phyloP scores from a whole-genome alignment of 352 stramenopile genomes.

The Peronospora belbahrii region DNA sequence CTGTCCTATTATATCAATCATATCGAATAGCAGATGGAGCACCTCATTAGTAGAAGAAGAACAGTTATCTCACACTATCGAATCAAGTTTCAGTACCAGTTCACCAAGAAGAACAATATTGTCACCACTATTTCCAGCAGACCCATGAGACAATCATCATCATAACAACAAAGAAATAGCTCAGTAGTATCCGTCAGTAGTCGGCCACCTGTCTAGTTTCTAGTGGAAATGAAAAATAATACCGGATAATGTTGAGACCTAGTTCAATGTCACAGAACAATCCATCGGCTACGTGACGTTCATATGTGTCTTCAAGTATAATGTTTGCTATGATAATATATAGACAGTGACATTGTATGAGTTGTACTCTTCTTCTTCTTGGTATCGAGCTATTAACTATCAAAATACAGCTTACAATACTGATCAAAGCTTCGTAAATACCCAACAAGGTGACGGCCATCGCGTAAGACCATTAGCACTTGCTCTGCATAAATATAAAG shows the following conservation, averaged over 20 bases:
- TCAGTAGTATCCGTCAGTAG: too few species aligned
- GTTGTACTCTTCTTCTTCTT: too few species aligned
- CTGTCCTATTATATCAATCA: slow-evolving; percentile 39
- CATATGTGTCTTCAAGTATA: slow-evolving; percentile 93
- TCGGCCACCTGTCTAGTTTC: too few species aligned
- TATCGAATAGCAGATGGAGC: not conserved
- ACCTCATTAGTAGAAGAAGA: too few species aligned
- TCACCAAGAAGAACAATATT: slow-evolving; percentile 85
- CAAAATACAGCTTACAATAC: slow-evolving; percentile 48
- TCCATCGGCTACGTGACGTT: slow-evolving; percentile 78
- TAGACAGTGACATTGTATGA: slow-evolving; percentile 1
- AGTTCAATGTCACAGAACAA: slow-evolving; percentile 94
- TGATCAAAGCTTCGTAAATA: slow-evolving; percentile 85
- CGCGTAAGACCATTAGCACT: slow-evolving; percentile 90
- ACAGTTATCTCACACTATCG: not conserved
- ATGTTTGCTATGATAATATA: slow-evolving; percentile 81
- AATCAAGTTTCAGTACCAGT: slow-evolving; percentile 31
- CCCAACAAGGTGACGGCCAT: slow-evolving; percentile 93
- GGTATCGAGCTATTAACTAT: too few species aligned
- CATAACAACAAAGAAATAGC: too few species aligned
- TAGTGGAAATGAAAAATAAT: too few species aligned
- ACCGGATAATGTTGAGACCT: slow-evolving; percentile 94
- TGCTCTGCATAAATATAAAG: slow-evolving; percentile 50
- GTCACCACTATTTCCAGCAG: slow-evolving; percentile 52
- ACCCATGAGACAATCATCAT: not conserved